Base-by-base conservation (phyloP, 2,329 filamentous ascomycete species). In the Aspergillus japonicus region DNA sequence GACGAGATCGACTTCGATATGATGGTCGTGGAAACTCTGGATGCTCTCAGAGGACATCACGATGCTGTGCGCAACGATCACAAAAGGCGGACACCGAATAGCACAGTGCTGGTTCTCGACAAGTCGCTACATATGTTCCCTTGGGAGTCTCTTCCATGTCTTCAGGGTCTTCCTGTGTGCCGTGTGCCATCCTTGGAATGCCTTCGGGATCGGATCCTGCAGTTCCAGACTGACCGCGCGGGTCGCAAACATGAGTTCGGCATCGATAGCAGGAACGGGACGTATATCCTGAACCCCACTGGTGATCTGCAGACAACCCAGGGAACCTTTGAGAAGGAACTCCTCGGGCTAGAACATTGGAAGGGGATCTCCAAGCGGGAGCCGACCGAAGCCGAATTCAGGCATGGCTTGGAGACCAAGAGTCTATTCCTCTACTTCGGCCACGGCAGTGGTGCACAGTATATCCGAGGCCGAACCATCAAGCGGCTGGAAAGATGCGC, bases 1-100 rank as follows among this genome's bases (percentile, higher is more conserved):
- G 95, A 99, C 68, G 95, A 99, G 77, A 91, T 99, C 63, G 94
- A 98, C 75, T 96, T 98, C 71, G 95, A 99, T 67, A 80, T 83
- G 66, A 96, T 99, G 86, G 87, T 93, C 5, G 83, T 98, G 44
- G 92, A 96, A 68, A 91, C 91, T 0, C 84, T 92, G 44, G 94
- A 97, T 75, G 91, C 92, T 2, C 79, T 99, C 26, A 86, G 88
- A 53, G 84, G 86, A 0, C 97, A 97, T 71, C 88, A 96, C 69
- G 82, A 83, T 57, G 76, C 75, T 24, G 73, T 70, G 4, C 71
- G 73, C 7, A 66, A 64, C 12, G 66, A 78, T 57, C 71, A 78
- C 31, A 73, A 75, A 6, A 65, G 62, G 6, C 62, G 61, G 68
- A 55, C 66, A 66, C 55, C 69, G 64, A 58, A 69, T 1, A 95